phyloP scores from a whole-genome alignment of 805 yeast species.

The Saturnispora hagleri region DNA sequence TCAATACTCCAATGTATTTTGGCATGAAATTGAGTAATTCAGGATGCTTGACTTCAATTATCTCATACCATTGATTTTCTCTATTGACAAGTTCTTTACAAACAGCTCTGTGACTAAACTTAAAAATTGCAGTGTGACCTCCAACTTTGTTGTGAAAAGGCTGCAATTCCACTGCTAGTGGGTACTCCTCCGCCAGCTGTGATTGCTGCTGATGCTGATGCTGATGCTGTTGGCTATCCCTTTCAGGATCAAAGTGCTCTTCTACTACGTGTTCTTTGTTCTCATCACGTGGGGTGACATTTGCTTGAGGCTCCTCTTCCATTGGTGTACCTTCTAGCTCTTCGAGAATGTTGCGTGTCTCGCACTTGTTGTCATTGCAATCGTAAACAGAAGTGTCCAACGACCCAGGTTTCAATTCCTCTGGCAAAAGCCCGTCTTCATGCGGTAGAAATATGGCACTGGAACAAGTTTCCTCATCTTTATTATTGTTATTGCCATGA shows the following conservation, averaged over 20 bases:
- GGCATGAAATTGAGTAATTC: slow-evolving; percentile 85
- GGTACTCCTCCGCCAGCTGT: slow-evolving; percentile 31
- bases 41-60: slow-evolving; percentile 68
- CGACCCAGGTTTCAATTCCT: neutral
- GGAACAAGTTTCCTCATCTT: neutral
- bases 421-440: neutral
- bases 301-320: neutral
- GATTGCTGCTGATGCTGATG: slow-evolving; percentile 13
- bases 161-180: slow-evolving; percentile 77
- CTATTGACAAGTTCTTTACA: slow-evolving; percentile 88
- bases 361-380: neutral
- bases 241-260: neutral
- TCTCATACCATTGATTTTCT: slow-evolving; percentile 88
- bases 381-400: neutral
- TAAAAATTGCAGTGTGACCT: slow-evolving; percentile 94
- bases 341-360: neutral
- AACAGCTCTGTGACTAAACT: slow-evolving; percentile 84
- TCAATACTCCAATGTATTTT: slow-evolving; percentile 84
- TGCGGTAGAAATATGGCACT: slow-evolving; percentile 2
- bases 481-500: neutral
- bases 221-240: neutral
- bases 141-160: slow-evolving; percentile 95
- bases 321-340: neutral
- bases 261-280: neutral
- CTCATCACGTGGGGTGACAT: neutral